These are phyloP conservation scores for Myriosclerotinia duriaeana DNA, from an alignment of 2,329 filamentous ascomycete species.

Conservation along the genomic window DNA sequence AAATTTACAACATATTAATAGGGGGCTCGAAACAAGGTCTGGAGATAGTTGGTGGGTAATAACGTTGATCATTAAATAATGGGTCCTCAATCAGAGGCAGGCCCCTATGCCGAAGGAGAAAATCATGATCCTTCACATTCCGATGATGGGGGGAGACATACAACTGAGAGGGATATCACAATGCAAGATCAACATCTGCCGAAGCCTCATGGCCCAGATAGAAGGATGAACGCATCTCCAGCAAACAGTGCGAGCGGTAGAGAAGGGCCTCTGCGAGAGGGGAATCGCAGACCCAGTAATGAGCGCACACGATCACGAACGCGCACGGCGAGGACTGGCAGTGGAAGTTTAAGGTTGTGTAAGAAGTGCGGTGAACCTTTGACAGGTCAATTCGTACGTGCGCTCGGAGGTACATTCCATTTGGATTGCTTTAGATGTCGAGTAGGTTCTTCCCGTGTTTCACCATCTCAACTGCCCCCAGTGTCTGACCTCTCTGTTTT, in stretches of 20 bases:
- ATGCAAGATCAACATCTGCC: constrained; percentile 31
- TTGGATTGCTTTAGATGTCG: constrained; percentile 97
- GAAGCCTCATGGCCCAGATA: constrained; percentile 36
- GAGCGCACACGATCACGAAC: constrained; percentile 59
- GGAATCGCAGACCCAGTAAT: constrained; percentile 43
- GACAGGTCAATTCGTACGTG: constrained; percentile 94
- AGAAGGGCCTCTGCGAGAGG: constrained; percentile 32
- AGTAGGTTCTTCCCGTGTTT: constrained; percentile 50
- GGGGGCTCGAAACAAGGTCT: constrained; percentile 22
- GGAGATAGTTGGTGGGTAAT: constrained; percentile 23
- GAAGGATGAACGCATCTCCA: constrained; percentile 37
- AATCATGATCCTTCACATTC: constrained; percentile 31
- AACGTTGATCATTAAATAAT: constrained; percentile 32
- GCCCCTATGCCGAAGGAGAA: constrained; percentile 38
- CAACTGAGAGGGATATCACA: constrained; percentile 31
- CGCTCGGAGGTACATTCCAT: constrained; percentile 90
- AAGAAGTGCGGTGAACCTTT: constrained; percentile 86
- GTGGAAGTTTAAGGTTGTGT: constrained; percentile 64
- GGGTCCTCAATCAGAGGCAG: constrained; percentile 43
- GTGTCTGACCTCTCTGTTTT: constrained; percentile 33
- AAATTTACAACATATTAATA: constrained; percentile 27
- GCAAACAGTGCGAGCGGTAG: constrained; percentile 36
- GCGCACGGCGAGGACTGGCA: constrained; percentile 54
- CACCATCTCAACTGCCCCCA: background rate
- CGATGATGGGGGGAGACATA: constrained; percentile 32